Conservation (phyloP, 352 stramenopile species). For the Phytopythium litorale region DNA sequence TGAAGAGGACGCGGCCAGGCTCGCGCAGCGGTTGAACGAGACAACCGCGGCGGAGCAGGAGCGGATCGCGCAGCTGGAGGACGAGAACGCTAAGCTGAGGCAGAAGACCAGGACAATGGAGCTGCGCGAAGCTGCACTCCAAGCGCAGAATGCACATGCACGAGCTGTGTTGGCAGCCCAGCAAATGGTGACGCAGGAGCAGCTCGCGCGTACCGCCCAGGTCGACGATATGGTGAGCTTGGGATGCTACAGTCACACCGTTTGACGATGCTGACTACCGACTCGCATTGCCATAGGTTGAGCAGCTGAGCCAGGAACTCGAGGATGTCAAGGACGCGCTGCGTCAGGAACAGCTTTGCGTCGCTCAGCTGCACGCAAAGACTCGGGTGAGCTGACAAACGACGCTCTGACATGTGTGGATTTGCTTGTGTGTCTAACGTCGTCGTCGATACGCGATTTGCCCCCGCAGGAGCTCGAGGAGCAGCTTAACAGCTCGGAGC, state of each 20-base stretch:
- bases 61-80: conserved; percentile 32
- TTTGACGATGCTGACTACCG: neutral
- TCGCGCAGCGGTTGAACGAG: neutral
- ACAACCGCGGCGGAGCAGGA: conserved; percentile 10
- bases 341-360: conserved; percentile 24
- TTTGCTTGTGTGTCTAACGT: neutral
- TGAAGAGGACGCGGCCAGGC: neutral
- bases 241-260: neutral
- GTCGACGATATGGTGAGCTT: conserved; percentile 16
- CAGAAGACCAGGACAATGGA: conserved; percentile 23
- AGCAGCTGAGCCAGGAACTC: conserved; percentile 19
- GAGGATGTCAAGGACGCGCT: conserved; percentile 37
- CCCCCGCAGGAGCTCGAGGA: conserved; percentile 25
- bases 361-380: conserved; percentile 22
- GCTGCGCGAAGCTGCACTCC: conserved; percentile 17
- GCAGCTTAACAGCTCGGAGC: conserved; percentile 7
- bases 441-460: neutral
- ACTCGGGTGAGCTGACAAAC: conserved; percentile 16
- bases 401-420: neutral
- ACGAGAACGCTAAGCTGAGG: conserved; percentile 36
- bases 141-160: conserved; percentile 17
- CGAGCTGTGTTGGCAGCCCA: conserved; percentile 12
- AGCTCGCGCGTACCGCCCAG: conserved; percentile 8
- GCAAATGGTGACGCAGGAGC: conserved; percentile 7
- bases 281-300: conserved; percentile 12